These are phyloP conservation scores for Daldinia childiae DNA, from an alignment of 495 filamentous ascomycete species.

Conservation along the genomic window DNA sequence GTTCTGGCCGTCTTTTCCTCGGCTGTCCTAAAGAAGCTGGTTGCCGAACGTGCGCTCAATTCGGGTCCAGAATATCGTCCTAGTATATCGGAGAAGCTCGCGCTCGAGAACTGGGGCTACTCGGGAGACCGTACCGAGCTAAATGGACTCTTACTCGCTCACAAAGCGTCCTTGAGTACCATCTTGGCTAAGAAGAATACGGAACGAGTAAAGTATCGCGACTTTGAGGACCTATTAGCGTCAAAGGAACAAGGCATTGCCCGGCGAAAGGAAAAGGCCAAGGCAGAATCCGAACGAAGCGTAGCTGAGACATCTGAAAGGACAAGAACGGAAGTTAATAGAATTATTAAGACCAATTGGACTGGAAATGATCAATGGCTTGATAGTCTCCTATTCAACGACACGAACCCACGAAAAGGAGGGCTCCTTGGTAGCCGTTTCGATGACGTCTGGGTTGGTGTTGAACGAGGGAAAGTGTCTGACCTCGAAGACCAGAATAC, in stretches of 20 bases:
- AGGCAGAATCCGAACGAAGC: conserved; percentile 32
- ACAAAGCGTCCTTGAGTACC: conserved; percentile 69
- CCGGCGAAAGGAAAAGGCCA: conserved; percentile 55
- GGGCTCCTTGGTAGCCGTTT: conserved; percentile 71
- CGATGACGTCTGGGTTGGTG: conserved; percentile 70
- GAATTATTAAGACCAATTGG: conserved; percentile 74
- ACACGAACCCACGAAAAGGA: conserved; percentile 65
- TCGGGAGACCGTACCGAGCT: conserved; percentile 68
- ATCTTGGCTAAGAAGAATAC: conserved; percentile 65
- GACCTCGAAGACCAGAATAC: conserved; percentile 57
- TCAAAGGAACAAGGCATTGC: conserved; percentile 54
- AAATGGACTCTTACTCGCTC: conserved; percentile 73
- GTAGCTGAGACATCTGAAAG: conserved; percentile 48
- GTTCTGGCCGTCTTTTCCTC: conserved; percentile 81
- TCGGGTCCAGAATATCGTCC: conserved; percentile 48
- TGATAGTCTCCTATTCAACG: conserved; percentile 71
- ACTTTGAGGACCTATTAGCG: conserved; percentile 69
- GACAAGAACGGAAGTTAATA: conserved; percentile 55
- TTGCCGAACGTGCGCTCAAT: conserved; percentile 57
- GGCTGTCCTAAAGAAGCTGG: conserved; percentile 75
- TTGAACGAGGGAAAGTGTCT: conserved; percentile 62
- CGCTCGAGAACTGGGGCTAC: conserved; percentile 68
- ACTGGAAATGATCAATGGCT: conserved; percentile 75
- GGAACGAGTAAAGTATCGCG: conserved; percentile 58
- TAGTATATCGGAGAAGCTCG: conserved; percentile 65